These are phyloP conservation scores for Gossypium stocksii DNA, from an alignment of 345 rosid species.

Conservation along the genomic window DNA sequence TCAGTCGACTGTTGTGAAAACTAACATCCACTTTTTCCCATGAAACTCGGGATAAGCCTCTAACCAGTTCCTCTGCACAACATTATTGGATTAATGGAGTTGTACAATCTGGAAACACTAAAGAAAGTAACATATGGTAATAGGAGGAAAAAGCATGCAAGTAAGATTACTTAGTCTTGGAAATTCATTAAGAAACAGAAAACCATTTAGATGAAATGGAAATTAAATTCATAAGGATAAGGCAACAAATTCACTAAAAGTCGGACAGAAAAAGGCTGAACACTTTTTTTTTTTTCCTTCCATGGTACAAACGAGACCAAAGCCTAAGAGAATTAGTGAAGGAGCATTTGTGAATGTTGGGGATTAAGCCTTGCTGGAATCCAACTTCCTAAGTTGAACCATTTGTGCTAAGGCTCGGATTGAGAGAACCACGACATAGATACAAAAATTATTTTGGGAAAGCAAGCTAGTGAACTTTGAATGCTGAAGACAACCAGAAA, in stretches of 20 bases:
- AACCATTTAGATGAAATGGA: neutral
- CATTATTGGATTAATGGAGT: constrained; percentile 9
- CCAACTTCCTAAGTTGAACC: neutral
- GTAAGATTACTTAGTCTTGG: neutral
- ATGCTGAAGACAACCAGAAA: neutral
- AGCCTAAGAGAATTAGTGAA: neutral
- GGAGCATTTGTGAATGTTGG: neutral
- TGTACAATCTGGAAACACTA: neutral
- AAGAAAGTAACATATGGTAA: neutral
- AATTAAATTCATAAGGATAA: neutral
- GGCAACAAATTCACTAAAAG: neutral
- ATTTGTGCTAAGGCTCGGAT: neutral
- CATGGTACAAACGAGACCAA: neutral
- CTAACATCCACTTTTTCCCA: constrained; percentile 98
- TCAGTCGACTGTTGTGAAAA: constrained; percentile 73
- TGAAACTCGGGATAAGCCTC: constrained; percentile 70
- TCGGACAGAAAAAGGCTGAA: neutral
- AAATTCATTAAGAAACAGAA: neutral
- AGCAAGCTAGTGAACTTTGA: neutral
- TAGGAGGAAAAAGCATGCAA: neutral
- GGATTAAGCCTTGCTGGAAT: neutral
- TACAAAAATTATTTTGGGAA: neutral
- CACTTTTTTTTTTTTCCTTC: neutral
- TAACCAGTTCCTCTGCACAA: constrained; percentile 75
- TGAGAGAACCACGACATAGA: neutral